Conservation (phyloP, 805 yeast genomes). For the Ogataea polymorpha region DNA sequence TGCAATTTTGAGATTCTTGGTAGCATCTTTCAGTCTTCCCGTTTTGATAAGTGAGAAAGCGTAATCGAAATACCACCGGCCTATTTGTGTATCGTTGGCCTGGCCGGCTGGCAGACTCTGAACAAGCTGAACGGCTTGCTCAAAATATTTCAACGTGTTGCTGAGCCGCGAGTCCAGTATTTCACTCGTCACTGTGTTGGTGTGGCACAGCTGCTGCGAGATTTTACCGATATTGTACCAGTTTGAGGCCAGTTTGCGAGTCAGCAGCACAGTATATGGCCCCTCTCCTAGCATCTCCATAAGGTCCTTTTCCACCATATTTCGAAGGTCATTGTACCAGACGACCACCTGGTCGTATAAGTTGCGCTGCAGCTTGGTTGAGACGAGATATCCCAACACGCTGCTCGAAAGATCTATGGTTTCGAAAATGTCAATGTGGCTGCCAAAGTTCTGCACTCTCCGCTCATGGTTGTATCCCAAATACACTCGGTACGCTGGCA, state of each 20-base stretch:
- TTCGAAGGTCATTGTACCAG: constrained; percentile 18
- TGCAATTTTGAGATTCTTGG: constrained; percentile 43
- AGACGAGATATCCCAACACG: constrained; percentile 17
- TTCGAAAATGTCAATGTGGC: constrained; percentile 37
- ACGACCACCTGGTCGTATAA: constrained; percentile 17
- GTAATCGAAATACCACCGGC: constrained; percentile 40
- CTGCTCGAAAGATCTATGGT: constrained; percentile 22
- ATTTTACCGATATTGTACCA: constrained; percentile 27
- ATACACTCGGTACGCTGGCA: constrained; percentile 39
- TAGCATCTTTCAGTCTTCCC: constrained; percentile 41
- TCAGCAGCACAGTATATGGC: constrained; percentile 22
- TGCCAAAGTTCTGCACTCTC: constrained; percentile 33
- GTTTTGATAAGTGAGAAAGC: constrained; percentile 46
- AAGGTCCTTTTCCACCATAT: constrained; percentile 8
- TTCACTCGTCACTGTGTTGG: constrained; percentile 12
- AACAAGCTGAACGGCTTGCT: constrained; percentile 12
- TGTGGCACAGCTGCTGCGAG: constrained; percentile 16
- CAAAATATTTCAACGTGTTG: constrained; percentile 7
- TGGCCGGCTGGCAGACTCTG: constrained; percentile 8
- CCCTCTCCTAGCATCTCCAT: constrained; percentile 6
- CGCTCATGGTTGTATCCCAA: constrained; percentile 39
- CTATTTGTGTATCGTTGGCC: constrained; percentile 13
- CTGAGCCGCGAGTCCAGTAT: constrained; percentile 11
- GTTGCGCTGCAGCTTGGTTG: constrained; percentile 6
- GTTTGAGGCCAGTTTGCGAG: constrained; percentile 21